Base-by-base conservation (phyloP, 2,329 filamentous ascomycete genomes). In the Cercospora sp. region DNA sequence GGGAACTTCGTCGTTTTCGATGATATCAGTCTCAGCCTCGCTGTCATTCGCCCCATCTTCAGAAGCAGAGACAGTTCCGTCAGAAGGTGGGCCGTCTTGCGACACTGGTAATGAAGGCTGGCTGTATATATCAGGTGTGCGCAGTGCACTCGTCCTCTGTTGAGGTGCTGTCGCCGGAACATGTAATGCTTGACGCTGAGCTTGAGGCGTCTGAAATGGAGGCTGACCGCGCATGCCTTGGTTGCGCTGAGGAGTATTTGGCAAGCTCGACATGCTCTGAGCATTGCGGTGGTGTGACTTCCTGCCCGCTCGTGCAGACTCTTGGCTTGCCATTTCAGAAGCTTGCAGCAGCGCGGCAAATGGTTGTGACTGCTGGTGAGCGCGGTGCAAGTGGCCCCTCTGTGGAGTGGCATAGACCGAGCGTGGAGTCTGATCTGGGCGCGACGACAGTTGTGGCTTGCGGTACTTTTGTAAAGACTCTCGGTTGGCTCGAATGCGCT, bases 401-500 rank as follows among this genome's bases (percentile, higher is more conserved):
- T 74, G 75, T 64, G 81, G 73, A 55, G 77, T 75, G 75, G 74
- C 70, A 76, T 80, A 68, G 83, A 72, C 68, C 3, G 76, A 82
- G 84, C 51, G 84, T 88, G 89, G 66, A 59, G 62, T 67, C 40
- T 26, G 79, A 74, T 70, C 62, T 9, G 62, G 34, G n/a, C 61
- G 66, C n/a, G 64, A 66, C 18, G 62, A 58, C 2, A 58, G 21
- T 16, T 76, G 74, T 16, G 79, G 80, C 13, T 91, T 90, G 1
- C 92, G 91, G 74, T 91, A 90, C 75, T 91, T 90, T 60, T 97
- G 87, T 76, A 97, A 89, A 76, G 97, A 93, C 77, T 96, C 91
- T 70, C 94, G 86, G 77, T 97, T 97, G 78, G 97, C 92, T 51
- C 91, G 88, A 71, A 98, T 97, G 21, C 94, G 90, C 70, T 89